Percentiles rank a stretch among this genome's conserved stretches.
Conservation (phyloP, 208 protist species). For the Leishmania guyanensis region DNA sequence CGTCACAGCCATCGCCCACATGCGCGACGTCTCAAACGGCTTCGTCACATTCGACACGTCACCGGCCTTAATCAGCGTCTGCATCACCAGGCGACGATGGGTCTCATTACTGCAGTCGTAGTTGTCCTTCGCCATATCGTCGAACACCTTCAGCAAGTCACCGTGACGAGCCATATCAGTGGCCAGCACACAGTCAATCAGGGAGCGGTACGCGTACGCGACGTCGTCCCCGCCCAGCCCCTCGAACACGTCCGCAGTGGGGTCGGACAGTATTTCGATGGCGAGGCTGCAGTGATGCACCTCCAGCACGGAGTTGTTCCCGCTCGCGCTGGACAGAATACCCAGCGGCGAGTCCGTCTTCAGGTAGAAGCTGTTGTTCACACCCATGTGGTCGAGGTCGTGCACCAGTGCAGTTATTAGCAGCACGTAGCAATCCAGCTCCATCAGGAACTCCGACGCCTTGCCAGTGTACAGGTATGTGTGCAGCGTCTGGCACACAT, state of each 20-base stretch:
- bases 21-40: slow-evolving; percentile 79
- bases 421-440: slow-evolving; percentile 83
- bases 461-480: slow-evolving; percentile 66
- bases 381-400: slow-evolving; percentile 89
- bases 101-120: slow-evolving; percentile 29
- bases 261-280: slow-evolving; percentile 83
- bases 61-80: slow-evolving; percentile 82
- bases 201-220: slow-evolving; percentile 51
- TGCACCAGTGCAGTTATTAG: slow-evolving; percentile 79
- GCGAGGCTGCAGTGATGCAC: slow-evolving; percentile 90
- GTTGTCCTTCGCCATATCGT: slow-evolving; percentile 16
- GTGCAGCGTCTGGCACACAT: slow-evolving; percentile 81
- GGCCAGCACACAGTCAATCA: slow-evolving; percentile 86
- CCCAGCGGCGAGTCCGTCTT: slow-evolving; percentile 88
- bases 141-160: slow-evolving; percentile 35
- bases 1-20: slow-evolving; percentile 86
- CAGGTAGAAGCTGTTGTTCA: slow-evolving; percentile 92
- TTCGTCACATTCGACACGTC: slow-evolving; percentile 90
- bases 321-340: slow-evolving; percentile 80
- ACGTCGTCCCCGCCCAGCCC: slow-evolving; percentile 47
- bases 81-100: slow-evolving; percentile 43
- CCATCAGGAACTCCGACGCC: slow-evolving; percentile 58
- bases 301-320: slow-evolving; percentile 84
- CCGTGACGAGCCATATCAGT: slow-evolving; percentile 75
- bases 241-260: slow-evolving; percentile 74